These are phyloP conservation scores for Rhododendron simsii DNA, from an alignment of 148 eudicot species.

Conservation along the genomic window DNA sequence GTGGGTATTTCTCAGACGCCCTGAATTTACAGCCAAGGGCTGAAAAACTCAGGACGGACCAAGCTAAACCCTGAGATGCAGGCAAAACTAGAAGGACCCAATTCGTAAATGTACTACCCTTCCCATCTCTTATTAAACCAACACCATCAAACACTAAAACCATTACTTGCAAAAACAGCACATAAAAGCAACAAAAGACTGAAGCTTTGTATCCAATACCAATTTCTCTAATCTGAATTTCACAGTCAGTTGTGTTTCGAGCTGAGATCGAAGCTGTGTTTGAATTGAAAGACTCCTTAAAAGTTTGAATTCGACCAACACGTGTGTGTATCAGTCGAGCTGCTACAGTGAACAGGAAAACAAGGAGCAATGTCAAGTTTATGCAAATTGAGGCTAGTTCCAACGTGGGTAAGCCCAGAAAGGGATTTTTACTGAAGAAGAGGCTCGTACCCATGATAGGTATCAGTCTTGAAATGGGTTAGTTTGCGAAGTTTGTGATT, in stretches of 20 bases:
- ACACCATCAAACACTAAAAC: constrained; percentile 70
- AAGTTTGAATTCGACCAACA: constrained; percentile 45
- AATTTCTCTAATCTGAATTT: constrained; percentile 41
- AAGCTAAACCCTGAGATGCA: constrained; percentile 59
- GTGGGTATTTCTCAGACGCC: constrained; percentile 56
- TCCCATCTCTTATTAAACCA: constrained; percentile 40
- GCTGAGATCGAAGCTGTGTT: constrained; percentile 31
- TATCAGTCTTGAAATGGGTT: constrained; percentile 8
- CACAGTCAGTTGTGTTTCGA: constrained; percentile 37
- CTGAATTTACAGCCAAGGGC: constrained; percentile 63
- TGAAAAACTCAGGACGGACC: constrained; percentile 74
- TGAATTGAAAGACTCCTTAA: constrained; percentile 45
- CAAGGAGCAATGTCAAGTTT: constrained; percentile 58
- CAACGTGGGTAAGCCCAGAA: constrained; percentile 46
- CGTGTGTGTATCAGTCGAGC: constrained; percentile 48
- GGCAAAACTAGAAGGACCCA: constrained; percentile 63
- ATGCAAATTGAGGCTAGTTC: constrained; percentile 63
- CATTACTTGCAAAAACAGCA: constrained; percentile 58
- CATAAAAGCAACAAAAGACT: constrained; percentile 71
- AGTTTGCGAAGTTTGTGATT: not conserved
- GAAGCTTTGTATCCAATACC: constrained; percentile 53
- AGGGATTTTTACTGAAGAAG: constrained; percentile 23
- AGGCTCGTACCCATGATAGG: constrained; percentile 29
- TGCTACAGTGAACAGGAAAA: constrained; percentile 49
- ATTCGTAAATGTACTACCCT: constrained; percentile 12